Conservation (phyloP, 2,329 filamentous ascomycete genomes). For the Botrytis sinoallii region DNA sequence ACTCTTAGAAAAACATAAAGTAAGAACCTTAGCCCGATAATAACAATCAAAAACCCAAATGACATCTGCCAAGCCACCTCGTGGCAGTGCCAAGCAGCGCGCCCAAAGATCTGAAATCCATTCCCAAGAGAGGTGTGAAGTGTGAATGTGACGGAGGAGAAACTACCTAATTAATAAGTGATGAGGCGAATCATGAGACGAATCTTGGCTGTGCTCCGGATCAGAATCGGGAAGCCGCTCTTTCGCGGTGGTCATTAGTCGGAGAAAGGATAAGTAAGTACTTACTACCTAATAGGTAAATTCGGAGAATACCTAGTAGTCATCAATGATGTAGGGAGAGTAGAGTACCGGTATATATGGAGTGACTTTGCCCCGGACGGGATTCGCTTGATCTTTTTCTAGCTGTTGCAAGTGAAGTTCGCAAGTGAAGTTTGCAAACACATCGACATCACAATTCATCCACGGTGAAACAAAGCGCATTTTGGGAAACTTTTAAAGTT, state of each 20-base stretch:
- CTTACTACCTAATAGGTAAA: too few relatives aligned
- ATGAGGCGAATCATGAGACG: not conserved
- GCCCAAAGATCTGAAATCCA: not conserved
- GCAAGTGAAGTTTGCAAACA: not conserved
- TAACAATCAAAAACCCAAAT: not conserved
- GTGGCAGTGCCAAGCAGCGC: not conserved
- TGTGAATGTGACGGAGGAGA: not conserved
- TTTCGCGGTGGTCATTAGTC: not conserved
- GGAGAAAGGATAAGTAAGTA: too few relatives aligned
- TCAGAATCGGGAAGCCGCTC: not conserved
- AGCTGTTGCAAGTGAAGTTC: not conserved
- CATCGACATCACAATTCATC: not conserved
- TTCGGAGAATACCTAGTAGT: not conserved
- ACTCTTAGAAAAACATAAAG: not conserved
- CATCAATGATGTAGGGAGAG: not conserved
- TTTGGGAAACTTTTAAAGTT: not conserved
- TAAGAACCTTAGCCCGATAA: not conserved
- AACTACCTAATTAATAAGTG: not conserved
- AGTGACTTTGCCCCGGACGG: not conserved
- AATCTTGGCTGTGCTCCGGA: not conserved
- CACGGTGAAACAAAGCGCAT: not conserved
- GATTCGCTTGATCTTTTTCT: not conserved
- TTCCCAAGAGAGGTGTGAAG: too few relatives aligned
- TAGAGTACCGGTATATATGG: not conserved
- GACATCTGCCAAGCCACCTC: not conserved